Evolutionary conservation across 2,329 filamentous ascomycete genomes (phyloP).

Genomic region (Penicillium paneum): DNA sequence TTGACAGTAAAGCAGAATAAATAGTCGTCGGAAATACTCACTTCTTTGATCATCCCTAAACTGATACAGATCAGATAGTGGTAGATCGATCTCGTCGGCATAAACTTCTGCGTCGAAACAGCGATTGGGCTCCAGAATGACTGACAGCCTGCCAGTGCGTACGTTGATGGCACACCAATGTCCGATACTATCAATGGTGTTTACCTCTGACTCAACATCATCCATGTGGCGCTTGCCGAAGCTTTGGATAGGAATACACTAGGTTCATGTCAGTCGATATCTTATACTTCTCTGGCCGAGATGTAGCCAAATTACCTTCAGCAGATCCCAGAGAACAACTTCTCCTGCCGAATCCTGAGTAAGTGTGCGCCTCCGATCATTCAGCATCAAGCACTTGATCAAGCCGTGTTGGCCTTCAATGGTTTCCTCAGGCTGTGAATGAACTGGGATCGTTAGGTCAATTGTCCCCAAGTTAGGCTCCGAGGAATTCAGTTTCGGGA

Average conservation of each 20-base stretch:
- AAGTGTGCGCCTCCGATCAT: slow-evolving; percentile 82
- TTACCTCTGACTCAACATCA: slow-evolving; percentile 81
- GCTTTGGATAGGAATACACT: slow-evolving; percentile 84
- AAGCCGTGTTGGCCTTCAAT: slow-evolving; percentile 94
- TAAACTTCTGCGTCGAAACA: slow-evolving; percentile 98
- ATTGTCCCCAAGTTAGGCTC: slow-evolving; percentile 52
- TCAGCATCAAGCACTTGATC: slow-evolving; percentile 88
- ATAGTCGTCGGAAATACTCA: slow-evolving; percentile 44
- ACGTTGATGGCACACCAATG: slow-evolving; percentile 97
- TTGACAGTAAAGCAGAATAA: background rate
- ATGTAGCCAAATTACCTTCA: slow-evolving; percentile 57
- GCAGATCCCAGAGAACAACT: slow-evolving; percentile 89
- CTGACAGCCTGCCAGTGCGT: slow-evolving; percentile 84
- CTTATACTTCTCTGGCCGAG: background rate
- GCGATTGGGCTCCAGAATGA: slow-evolving; percentile 88
- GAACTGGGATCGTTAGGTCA: slow-evolving; percentile 59
- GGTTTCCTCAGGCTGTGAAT: slow-evolving; percentile 69
- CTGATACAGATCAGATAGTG: slow-evolving; percentile 61
- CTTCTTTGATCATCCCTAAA: slow-evolving; percentile 93
- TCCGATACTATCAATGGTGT: slow-evolving; percentile 82
- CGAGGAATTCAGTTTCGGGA: slow-evolving; percentile 48
- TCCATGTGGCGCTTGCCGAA: slow-evolving; percentile 93
- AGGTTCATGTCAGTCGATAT: background rate
- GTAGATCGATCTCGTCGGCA: slow-evolving; percentile 77
- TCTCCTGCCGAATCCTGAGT: slow-evolving; percentile 94